Base-by-base conservation (phyloP, 2,329 filamentous ascomycete species). In the Pestalotiopsis sp. region DNA sequence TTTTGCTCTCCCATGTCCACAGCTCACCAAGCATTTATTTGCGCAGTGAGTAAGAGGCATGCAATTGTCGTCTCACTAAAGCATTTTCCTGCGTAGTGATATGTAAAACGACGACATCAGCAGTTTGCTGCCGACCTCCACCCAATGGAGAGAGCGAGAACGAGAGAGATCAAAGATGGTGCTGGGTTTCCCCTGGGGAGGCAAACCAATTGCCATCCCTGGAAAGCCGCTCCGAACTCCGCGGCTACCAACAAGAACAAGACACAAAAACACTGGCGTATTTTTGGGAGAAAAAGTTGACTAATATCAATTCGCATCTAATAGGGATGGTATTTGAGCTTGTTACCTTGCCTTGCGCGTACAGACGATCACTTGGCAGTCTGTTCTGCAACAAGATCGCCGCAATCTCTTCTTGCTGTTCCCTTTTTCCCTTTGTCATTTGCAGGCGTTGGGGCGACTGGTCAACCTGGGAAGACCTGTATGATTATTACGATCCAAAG, bases 321-420 rank as follows among this genome's bases (percentile, higher is more conserved):
- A 71, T 56, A 75, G 73, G 68, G 72, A 73, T 64, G 73, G 73
- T 57, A 49, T 72, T 68, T 73, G 58, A 74, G 69, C 67, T 63
- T 67, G 66, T 39, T 12, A 23, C 14, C 45, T 52, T n/a, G 20
- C 45, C 45, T 52, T 9, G 17, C 45, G 20, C 6, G 17, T 52
- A 36, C 6, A 14, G 57, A n/a, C 31, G 23, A 27, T 36, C 31
- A 60, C 20, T 60, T 17, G 31, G 7, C 31, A 9, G 31, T 52
- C 17, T 60, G 57, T 6, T 31, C 31, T 36, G 57, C 31, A 27
- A 13, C 25, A 36, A 13, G 23, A n/a, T 20, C 45, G 45, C 6
- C n/a, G 20, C 45, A 52, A n/a, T 52, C 45, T 52, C 45, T 52
- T n/a, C 17, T n/a, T 52, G 45, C 45, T 52, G 45, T 52, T 52